Percentiles rank a stretch among this genome's conserved stretches.
Evolutionary conservation across 306 rosid genomes (phyloP).

Genomic region (Lathyrus tuberosus): DNA sequence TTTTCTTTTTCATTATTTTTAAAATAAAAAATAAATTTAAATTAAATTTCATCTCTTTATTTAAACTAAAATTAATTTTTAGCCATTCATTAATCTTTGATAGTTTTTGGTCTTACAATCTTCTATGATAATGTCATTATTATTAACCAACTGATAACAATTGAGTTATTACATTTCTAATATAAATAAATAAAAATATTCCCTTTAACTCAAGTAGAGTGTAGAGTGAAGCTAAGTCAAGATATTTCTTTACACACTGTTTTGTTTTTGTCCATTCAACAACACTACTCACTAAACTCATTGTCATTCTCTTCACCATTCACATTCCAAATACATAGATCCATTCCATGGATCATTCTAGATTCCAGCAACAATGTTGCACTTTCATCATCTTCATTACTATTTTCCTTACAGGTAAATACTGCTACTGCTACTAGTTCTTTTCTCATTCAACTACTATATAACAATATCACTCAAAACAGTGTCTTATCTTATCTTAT

Average conservation of each 20-base stretch:
- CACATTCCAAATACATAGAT: constrained; percentile 2
- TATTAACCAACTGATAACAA: too few relatives aligned
- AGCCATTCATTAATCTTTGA: too few relatives aligned
- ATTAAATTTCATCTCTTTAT: too few relatives aligned
- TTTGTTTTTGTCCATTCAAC: not conserved
- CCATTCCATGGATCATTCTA: constrained; percentile 49
- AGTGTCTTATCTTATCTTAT: not conserved
- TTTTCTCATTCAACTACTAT: too few relatives aligned
- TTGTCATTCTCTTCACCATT: not conserved
- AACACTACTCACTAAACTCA: not conserved
- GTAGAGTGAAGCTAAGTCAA: not conserved
- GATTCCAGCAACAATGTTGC: constrained; percentile 22
- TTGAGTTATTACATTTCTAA: not conserved
- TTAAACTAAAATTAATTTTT: too few relatives aligned
- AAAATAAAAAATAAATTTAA: too few relatives aligned
- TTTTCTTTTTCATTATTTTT: not conserved
- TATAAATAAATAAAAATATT: not conserved
- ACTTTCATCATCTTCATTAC: not conserved
- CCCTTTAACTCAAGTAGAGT: constrained; percentile 10
- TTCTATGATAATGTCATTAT: too few relatives aligned
- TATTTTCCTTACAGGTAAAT: constrained; percentile 39
- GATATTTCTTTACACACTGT: not conserved
- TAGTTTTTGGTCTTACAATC: too few relatives aligned
- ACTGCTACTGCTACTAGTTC: not conserved
- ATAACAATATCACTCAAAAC: not conserved